phyloP scores from a whole-genome alignment of 371 early-diverging fungal genomes.

The Mortierella sp. region DNA sequence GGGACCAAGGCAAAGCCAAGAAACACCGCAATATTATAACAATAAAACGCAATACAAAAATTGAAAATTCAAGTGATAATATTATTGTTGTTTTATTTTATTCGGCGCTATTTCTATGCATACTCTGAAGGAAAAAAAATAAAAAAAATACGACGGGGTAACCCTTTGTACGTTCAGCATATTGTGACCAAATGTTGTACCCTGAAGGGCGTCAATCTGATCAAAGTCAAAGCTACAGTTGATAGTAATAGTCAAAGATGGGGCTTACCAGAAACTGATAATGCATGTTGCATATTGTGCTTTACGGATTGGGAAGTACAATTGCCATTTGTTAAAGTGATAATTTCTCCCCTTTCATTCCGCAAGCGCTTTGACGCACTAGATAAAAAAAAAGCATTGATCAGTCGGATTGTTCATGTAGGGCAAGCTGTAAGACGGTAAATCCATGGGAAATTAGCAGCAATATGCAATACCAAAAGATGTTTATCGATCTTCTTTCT shows the following conservation, averaged over 20 bases:
- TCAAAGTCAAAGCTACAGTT: no score
- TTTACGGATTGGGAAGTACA: no score
- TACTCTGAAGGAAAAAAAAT: no score
- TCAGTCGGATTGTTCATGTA: neutral
- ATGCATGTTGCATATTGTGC: neutral
- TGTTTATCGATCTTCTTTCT: no score
- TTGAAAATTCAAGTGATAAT: neutral
- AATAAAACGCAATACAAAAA: neutral
- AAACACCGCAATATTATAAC: neutral
- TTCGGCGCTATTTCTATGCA: no score
- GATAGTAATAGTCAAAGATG: no score
- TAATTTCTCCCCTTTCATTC: neutral
- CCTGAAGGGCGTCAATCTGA: no score
- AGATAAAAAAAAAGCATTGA: slow-evolving; percentile 15
- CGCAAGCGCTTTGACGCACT: slow-evolving; percentile 21
- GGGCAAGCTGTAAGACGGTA: neutral
- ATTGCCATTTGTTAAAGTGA: no score
- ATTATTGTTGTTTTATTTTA: neutral
- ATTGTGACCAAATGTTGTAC: no score
- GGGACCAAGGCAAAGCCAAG: neutral
- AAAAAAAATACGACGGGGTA: no score
- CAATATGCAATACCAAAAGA: neutral
- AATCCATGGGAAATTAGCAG: neutral
- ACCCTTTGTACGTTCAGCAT: no score
- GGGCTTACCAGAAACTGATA: neutral